Evolutionary conservation across 352 stramenopile genomes (phyloP).

Genomic region (Globisporangium parvum): DNA sequence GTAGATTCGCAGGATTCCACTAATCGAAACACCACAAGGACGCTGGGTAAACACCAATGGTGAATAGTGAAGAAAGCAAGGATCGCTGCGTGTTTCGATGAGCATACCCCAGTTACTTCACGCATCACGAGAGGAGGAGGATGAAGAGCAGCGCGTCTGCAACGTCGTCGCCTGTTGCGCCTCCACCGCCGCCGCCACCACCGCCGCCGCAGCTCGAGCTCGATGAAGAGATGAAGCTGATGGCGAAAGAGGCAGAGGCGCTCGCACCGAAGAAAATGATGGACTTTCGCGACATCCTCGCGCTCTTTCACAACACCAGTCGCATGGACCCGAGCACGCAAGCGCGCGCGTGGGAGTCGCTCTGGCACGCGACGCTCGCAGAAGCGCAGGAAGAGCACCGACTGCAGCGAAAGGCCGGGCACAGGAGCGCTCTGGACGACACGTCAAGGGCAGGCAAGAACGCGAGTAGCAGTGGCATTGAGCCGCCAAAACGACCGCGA

Average conservation of each 20-base stretch:
- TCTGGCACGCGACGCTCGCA: conserved; percentile 45
- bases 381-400: conserved; percentile 63
- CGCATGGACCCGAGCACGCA: conserved; percentile 9
- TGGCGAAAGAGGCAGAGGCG: conserved; percentile 10
- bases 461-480: conserved; percentile 14
- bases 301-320: conserved; percentile 46
- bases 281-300: conserved; percentile 64
- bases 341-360: conserved; percentile 26
- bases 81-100: neutral
- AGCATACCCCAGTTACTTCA: too few relatives aligned
- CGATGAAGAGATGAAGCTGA: conserved; percentile 20
- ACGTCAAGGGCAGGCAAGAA: conserved; percentile 2
- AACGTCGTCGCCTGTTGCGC: conserved; percentile 23
- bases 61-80: too few relatives aligned
- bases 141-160: conserved; percentile 12
- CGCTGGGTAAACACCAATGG: too few relatives aligned
- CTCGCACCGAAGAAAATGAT: conserved; percentile 36
- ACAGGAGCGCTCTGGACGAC: conserved; percentile 17
- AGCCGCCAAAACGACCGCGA: conserved; percentile 47
- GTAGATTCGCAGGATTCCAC: neutral
- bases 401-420: conserved; percentile 24
- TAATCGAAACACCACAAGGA: too few relatives aligned
- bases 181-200: conserved; percentile 31
- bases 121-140: neutral
- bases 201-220: conserved; percentile 24